Base-by-base conservation (phyloP, 805 yeast genomes). In the Saccharomycopsis olivae region DNA sequence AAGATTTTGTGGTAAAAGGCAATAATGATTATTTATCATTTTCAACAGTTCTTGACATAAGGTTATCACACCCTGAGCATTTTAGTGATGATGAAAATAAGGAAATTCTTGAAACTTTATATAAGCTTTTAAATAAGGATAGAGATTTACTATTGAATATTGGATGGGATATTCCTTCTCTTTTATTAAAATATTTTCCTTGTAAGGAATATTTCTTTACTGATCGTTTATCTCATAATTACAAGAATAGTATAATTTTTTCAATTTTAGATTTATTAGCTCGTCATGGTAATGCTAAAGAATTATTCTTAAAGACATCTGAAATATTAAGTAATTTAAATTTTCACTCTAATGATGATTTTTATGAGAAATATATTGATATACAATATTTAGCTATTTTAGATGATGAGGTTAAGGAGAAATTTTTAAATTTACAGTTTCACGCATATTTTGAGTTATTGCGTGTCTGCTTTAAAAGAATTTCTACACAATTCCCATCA, bases 101-200 rank as follows among this genome's bases (percentile, higher is more conserved):
- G 40, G 63, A 60, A 2, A 53, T 83, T n/a, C 56, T 86, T 35
- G 58, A 53, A 0, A 58, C 62, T 3, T 48, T 87, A 11, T 49
- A 58, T 9, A 61, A 59, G 0, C 60, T 75, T 0, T 56, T 85
- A 24, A 51, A 53, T 9, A 57, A 53, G 1, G 56, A 80, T 53
- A 62, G 66, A 14, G 68, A 66, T 9, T 57, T 85, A 23, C 63
- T 76, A 0, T 65, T 69, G 33, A 81, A 78, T 49, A 74, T 87
- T 45, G 95, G 94, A 2, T 88, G 96, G 96, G 96, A 88, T 56
- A 54, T 88, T n/a, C 95, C 95, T 1, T 69, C 68, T 24, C 58
- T 83, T 37, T 49, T 88, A 5, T 51, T 85, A 33, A 64, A 65
- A 8, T 82, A 68, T 54, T 54, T 79, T n/a, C 62, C 62, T 19